Base-by-base conservation (phyloP, 2,329 filamentous ascomycete species). In the Penicillium glabrum region DNA sequence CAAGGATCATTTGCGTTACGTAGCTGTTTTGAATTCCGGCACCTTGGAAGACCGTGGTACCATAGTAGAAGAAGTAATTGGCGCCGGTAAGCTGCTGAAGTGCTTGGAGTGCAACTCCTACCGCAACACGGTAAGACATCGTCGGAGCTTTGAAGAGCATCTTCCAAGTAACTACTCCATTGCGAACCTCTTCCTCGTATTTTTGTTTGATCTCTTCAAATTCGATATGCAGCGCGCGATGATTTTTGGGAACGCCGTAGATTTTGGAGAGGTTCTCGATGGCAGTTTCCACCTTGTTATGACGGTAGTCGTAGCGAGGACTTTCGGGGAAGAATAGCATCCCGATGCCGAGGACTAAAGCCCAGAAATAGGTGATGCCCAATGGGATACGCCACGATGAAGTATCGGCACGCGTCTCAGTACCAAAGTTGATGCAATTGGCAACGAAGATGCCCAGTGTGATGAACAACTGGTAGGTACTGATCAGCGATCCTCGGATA, bases 1-100 rank as follows among this genome's bases (percentile, higher is more conserved):
- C 78, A 1, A 88, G 78, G 53, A 89, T 89, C 69, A 89, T 83
- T 67, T 88, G 84, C 0, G 83, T 86, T 50, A 83, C 77, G 60
- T 86, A 86, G 8, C 83, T 83, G 66, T 90, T 86, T 0, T 80
- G 67, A 44, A 90, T 82, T 41, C 86, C 87, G 3, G 88, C 85
- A 1, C 86, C 83, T 53, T 81, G 58, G 72, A 91, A 91, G 11
- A 72, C 62, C 0, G 58, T 61, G 1, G 69, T 71, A 5, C 69
- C 69, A 43, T 89, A 90, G 73, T 86, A 86, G 66, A 77, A 77
- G 63, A 77, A 78, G 66, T 75, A 78, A 52, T 79, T 79, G 46
- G 75, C 76, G 8, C 75, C 75, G 1, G 76, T 78, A 6, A 78
- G 63, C 51, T 79, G 77, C 56, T 79, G 77, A 1, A 79, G 60